Percentiles rank a stretch among this genome's conserved stretches.
Evolutionary conservation across 768 basidiomycete genomes (phyloP).

Genomic region (Tricholoma sp.): DNA sequence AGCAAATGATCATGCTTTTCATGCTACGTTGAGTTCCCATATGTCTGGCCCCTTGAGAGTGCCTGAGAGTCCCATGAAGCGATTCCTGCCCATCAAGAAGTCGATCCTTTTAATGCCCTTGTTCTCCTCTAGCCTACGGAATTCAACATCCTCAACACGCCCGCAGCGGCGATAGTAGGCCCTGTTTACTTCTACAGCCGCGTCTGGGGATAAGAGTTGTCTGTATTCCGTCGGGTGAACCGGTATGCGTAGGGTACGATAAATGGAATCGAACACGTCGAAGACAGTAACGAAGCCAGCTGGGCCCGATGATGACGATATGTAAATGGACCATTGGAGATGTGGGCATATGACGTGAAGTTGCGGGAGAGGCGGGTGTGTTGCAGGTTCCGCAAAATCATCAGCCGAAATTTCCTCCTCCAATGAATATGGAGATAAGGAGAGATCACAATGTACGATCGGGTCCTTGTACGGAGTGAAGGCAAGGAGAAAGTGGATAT

Average conservation of each 20-base stretch:
- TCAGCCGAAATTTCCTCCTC: conserved; percentile 18
- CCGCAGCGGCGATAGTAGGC: conserved; percentile 43
- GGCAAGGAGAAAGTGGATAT: conserved; percentile 39
- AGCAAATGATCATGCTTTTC: background rate
- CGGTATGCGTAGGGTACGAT: conserved; percentile 40
- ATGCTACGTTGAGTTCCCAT: conserved; percentile 40
- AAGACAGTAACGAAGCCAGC: conserved; percentile 35
- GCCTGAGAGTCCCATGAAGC: conserved; percentile 47
- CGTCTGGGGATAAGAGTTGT: conserved; percentile 24
- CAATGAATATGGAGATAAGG: conserved; percentile 24
- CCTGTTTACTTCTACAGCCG: conserved; percentile 30
- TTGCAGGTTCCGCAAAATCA: conserved; percentile 38
- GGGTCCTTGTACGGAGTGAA: conserved; percentile 29
- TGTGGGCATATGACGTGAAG: conserved; percentile 30
- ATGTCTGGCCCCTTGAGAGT: conserved; percentile 34
- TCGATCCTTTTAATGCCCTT: conserved; percentile 56
- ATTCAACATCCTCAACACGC: conserved; percentile 21
- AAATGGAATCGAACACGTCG: conserved; percentile 46
- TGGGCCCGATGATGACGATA: conserved; percentile 24
- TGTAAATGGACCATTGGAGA: conserved; percentile 27
- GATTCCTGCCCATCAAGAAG: conserved; percentile 40
- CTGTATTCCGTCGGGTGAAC: conserved; percentile 43
- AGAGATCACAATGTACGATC: conserved; percentile 34
- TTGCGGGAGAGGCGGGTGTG: conserved; percentile 31
- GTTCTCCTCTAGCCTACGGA: conserved; percentile 30